A percentile compares a stretch with the other conserved stretches of the same genome.
phyloP scores from a whole-genome alignment of 1,284 basidiomycete genomes.

The Athelia sp. region DNA sequence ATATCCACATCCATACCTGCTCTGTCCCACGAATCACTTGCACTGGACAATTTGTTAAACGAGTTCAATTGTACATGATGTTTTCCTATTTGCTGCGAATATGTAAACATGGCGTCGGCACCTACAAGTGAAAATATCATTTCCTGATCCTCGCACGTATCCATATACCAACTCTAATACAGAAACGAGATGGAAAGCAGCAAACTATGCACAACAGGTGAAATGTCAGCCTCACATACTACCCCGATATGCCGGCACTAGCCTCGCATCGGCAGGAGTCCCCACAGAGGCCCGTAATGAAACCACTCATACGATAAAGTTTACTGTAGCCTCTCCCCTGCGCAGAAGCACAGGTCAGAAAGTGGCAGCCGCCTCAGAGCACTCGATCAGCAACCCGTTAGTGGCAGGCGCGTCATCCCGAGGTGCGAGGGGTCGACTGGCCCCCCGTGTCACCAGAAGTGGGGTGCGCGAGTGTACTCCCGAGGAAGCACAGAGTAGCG shows the following conservation, averaged over 20 bases:
- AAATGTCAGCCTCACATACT: conserved; percentile 71
- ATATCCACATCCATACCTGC: too few species aligned
- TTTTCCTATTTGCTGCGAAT: too few species aligned
- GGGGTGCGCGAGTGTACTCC: background rate
- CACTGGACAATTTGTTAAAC: too few species aligned
- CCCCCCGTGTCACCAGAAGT: background rate
- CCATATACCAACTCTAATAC: too few species aligned
- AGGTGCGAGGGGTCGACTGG: background rate
- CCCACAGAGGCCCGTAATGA: conserved; percentile 55
- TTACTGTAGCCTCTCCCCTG: conserved; percentile 24
- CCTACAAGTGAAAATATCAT: too few species aligned
- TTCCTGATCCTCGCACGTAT: too few species aligned
- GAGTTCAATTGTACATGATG: too few species aligned
- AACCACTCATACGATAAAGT: conserved; percentile 33
- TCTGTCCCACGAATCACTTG: too few species aligned
- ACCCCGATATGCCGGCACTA: conserved; percentile 58
- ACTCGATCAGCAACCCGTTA: conserved; percentile 10
- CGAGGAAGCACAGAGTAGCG: background rate
- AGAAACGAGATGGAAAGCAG: conserved; percentile 2
- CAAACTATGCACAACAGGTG: background rate
- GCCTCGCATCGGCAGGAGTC: conserved; percentile 68
- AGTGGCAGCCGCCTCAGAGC: conserved; percentile 7
- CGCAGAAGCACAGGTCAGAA: conserved; percentile 4
- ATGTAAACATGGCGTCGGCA: too few species aligned
- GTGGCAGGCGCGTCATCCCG: conserved; percentile 8